Base-by-base conservation (phyloP, 2,329 filamentous ascomycete species). In the Chrysoporthe puriensis region DNA sequence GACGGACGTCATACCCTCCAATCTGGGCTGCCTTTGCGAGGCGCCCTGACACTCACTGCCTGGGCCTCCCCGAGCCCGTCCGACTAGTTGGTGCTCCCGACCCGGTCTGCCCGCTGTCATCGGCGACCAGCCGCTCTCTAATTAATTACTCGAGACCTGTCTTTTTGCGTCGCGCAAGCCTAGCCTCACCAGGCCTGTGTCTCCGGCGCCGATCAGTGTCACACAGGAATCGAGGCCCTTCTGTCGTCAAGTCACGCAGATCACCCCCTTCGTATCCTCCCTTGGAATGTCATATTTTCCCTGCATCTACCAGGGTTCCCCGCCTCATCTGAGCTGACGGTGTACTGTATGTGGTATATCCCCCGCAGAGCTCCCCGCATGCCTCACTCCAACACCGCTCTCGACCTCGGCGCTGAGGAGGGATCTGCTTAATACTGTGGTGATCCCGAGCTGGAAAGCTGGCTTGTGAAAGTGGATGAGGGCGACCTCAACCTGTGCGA, bases 391-490 rank as follows among this genome's bases (percentile, higher is more conserved):
- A 11, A 40, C 44, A 57, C 18, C 21, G 26, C n/a, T n/a, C 54
- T 59, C 57, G 62, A 64, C 68, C 68, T 68, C 65, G 68, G 68
- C 57, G 66, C 58, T 52, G 48, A 57, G 58, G 50, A 26, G 40
- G 62, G 59, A 62, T 67, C 66, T 62, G 60, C 52, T 63, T 65
- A 61, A 68, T 68, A 67, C 62, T 14, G 40, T 14, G 58, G 42
- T 43, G 62, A 65, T 46, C 58, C 52, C 65, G 67, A 42, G n/a
- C 36, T 16, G 16, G 43, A 13, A 42, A 8, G 3, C 36, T 67
- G 57, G 68, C 68, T 69, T 69, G 68, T 69, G 68, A 67, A 67
- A 67, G 68, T 67, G 48, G 18, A 44, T 34, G 26, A 46, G 3
- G 26, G 13, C 34, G 34, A 64, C 44, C 43, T 44, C 56, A 34